Percentiles rank a stretch among this genome's conserved stretches.
Conservation (phyloP, 768 basidiomycete genomes). For the Mycena alexandri region DNA sequence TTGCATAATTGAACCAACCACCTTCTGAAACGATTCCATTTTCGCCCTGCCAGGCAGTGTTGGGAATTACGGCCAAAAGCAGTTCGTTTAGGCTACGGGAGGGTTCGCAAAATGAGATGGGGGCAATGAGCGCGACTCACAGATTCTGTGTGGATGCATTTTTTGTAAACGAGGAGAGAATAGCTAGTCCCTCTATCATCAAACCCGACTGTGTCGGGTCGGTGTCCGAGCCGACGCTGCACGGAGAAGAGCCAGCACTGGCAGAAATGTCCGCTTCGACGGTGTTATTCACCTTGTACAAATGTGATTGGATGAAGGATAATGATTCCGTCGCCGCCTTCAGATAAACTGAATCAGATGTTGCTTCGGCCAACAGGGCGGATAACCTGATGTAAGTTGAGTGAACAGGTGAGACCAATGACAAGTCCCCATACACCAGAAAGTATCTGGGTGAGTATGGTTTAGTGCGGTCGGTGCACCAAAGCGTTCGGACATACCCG, state of each 20-base stretch:
- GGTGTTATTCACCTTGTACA: not conserved
- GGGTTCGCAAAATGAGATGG: too few species aligned
- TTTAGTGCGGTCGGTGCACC: too few species aligned
- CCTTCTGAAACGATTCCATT: slow-evolving; percentile 1
- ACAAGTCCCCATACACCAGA: too few species aligned
- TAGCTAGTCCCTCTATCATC: not conserved
- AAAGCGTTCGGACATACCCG: too few species aligned
- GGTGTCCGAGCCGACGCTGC: not conserved
- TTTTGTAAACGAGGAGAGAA: not conserved
- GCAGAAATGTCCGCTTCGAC: not conserved
- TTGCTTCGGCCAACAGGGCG: not conserved
- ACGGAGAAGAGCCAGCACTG: not conserved
- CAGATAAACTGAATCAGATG: not conserved
- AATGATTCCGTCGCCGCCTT: not conserved
- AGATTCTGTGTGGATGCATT: not conserved
- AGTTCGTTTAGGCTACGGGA: not conserved
- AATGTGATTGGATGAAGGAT: not conserved
- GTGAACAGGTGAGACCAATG: too few species aligned
- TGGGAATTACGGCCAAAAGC: not conserved
- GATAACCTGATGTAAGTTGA: not conserved
- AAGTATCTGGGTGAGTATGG: too few species aligned
- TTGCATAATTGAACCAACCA: not conserved
- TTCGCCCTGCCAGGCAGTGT: not conserved
- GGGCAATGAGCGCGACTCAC: too few species aligned
- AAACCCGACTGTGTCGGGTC: not conserved